phyloP scores from a whole-genome alignment of 495 filamentous ascomycete species.

The Emericellopsis terricola region DNA sequence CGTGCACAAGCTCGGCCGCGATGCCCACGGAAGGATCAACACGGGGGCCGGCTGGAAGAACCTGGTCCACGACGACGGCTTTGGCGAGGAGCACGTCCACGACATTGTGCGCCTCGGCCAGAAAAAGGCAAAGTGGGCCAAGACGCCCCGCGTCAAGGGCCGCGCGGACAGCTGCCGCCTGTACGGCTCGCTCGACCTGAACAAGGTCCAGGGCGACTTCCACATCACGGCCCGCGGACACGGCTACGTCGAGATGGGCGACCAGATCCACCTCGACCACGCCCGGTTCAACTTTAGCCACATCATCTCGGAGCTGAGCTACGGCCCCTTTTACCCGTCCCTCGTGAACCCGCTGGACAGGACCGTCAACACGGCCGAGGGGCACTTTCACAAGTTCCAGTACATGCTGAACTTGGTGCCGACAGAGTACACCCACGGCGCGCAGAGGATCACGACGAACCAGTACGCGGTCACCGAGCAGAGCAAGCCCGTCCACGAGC shows the following conservation, averaged over 20 bases:
- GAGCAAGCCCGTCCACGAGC: slow-evolving; percentile 46
- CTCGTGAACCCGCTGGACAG: slow-evolving; percentile 88
- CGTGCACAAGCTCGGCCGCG: slow-evolving; percentile 43
- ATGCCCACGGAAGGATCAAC: slow-evolving; percentile 23
- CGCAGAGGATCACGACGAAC: slow-evolving; percentile 65
- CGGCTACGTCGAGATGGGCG: slow-evolving; percentile 63
- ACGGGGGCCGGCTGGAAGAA: slow-evolving; percentile 37
- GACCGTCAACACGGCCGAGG: slow-evolving; percentile 53
- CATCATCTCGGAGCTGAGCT: slow-evolving; percentile 90
- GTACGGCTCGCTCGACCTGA: slow-evolving; percentile 75
- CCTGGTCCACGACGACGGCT: slow-evolving; percentile 35
- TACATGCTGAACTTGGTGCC: slow-evolving; percentile 96
- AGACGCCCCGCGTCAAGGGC: slow-evolving; percentile 48
- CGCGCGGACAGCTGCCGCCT: slow-evolving; percentile 55
- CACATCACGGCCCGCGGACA: slow-evolving; percentile 94
- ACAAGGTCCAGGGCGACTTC: slow-evolving; percentile 96
- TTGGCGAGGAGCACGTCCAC: slow-evolving; percentile 53
- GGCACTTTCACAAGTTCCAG: slow-evolving; percentile 89
- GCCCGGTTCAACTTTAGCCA: slow-evolving; percentile 93
- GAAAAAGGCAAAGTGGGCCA: slow-evolving; percentile 41
- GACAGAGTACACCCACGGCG: slow-evolving; percentile 68
- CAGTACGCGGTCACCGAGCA: slow-evolving; percentile 95
- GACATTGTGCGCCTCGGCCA: slow-evolving; percentile 48
- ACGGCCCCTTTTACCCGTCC: slow-evolving; percentile 84
- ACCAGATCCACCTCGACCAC: slow-evolving; percentile 60